Evolutionary conservation across 2,329 filamentous ascomycete species (phyloP).

Genomic region (Chrysoporthe austroafricana): DNA sequence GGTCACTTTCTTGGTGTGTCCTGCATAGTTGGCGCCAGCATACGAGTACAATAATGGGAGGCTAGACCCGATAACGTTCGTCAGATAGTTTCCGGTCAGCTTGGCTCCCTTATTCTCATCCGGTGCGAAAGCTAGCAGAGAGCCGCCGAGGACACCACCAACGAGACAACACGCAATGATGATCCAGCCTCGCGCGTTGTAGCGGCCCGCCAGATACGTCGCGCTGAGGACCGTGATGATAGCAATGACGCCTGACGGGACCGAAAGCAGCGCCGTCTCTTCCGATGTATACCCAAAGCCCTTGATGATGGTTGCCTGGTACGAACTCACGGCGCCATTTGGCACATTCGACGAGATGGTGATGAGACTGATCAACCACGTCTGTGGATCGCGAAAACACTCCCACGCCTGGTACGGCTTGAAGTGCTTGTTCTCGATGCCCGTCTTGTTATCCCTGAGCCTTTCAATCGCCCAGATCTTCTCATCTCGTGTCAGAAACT

Average conservation of each 20-base stretch:
- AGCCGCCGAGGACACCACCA: slow-evolving; percentile 43
- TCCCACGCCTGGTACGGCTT: slow-evolving; percentile 61
- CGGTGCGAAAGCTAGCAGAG: slow-evolving; percentile 41
- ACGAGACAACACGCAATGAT: slow-evolving; percentile 34
- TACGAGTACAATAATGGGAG: slow-evolving; percentile 43
- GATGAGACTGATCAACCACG: slow-evolving; percentile 31
- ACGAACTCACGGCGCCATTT: slow-evolving; percentile 31
- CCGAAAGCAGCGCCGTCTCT: slow-evolving; percentile 39
- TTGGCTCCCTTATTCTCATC: slow-evolving; percentile 39
- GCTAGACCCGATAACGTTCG: slow-evolving; percentile 42
- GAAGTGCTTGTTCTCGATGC: slow-evolving; percentile 71
- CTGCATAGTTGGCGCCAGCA: slow-evolving; percentile 38
- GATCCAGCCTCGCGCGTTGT: slow-evolving; percentile 27
- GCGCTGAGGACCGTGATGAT: slow-evolving; percentile 32
- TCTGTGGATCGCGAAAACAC: slow-evolving; percentile 28
- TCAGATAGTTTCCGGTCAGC: slow-evolving; percentile 44
- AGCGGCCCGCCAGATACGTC: slow-evolving; percentile 25
- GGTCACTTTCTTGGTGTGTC: slow-evolving; percentile 43
- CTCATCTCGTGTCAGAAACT: slow-evolving; percentile 24
- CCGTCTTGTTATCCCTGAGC: slow-evolving; percentile 67
- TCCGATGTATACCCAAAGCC: slow-evolving; percentile 30
- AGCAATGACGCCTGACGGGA: slow-evolving; percentile 41
- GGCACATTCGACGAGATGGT: slow-evolving; percentile 30
- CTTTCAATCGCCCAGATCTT: slow-evolving; percentile 41
- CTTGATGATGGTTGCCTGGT: slow-evolving; percentile 31